Conservation (phyloP, 176 grass and related monocot genomes). For the Oryza australiensis region DNA sequence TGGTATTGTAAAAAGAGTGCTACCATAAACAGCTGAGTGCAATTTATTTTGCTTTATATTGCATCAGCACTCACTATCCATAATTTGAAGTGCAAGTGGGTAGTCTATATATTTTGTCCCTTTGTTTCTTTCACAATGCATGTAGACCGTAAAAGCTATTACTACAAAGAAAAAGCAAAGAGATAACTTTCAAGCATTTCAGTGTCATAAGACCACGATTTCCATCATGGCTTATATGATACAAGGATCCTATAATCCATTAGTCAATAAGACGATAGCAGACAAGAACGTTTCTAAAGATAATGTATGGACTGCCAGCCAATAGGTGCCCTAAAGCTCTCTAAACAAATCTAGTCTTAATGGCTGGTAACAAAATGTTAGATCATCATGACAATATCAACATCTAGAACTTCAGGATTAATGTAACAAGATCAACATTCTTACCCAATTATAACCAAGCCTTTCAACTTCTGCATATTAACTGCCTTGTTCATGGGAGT, state of each 20-base stretch:
- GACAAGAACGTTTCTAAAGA: background rate
- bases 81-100: background rate
- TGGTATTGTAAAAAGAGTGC: background rate
- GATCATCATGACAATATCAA: slow-evolving; percentile 9
- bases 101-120: background rate
- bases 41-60: slow-evolving; percentile 7
- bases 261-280: background rate
- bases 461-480: slow-evolving; percentile 76
- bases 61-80: background rate
- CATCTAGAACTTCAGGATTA: background rate
- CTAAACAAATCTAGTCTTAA: slow-evolving; percentile 9
- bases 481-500: slow-evolving; percentile 82
- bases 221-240: background rate
- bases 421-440: slow-evolving; percentile 5
- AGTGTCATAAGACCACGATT: background rate
- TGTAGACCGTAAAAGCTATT: background rate
- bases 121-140: background rate
- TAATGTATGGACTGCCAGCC: background rate
- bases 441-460: slow-evolving; percentile 81
- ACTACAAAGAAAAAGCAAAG: background rate
- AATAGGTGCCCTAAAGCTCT: slow-evolving; percentile 2
- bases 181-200: background rate
- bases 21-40: background rate
- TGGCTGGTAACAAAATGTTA: background rate
- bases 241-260: background rate